Evolutionary conservation across 2,329 filamentous ascomycete species (phyloP).

Genomic region (Pyrenochaeta sp.): DNA sequence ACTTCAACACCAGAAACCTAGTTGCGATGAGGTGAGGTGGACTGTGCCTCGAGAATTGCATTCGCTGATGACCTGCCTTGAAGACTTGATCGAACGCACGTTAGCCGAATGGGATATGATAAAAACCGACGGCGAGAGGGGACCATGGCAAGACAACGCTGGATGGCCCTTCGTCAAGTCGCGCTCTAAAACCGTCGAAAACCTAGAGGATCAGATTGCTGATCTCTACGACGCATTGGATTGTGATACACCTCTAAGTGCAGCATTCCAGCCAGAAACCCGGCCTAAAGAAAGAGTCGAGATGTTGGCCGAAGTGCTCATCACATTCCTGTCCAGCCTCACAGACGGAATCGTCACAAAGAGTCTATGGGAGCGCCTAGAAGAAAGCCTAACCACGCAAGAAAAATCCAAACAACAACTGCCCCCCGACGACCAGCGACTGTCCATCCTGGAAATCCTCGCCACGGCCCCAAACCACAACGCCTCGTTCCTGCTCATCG

Average conservation of each 20-base stretch:
- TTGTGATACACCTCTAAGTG: slow-evolving; percentile 67
- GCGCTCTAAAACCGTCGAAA: slow-evolving; percentile 28
- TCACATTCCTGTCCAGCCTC: slow-evolving; percentile 77
- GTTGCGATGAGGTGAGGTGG: slow-evolving; percentile 62
- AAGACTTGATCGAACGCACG: slow-evolving; percentile 64
- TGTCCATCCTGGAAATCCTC: slow-evolving; percentile 75
- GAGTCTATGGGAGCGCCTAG: slow-evolving; percentile 66
- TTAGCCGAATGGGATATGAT: slow-evolving; percentile 70
- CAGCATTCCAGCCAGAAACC: slow-evolving; percentile 65
- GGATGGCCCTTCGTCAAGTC: slow-evolving; percentile 66
- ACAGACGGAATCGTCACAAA: slow-evolving; percentile 80
- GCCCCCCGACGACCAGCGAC: slow-evolving; percentile 62
- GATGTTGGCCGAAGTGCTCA: slow-evolving; percentile 72
- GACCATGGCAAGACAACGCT: slow-evolving; percentile 62
- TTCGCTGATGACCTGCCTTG: slow-evolving; percentile 82
- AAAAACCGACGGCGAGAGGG: slow-evolving; percentile 45
- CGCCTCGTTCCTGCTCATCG: slow-evolving; percentile 88
- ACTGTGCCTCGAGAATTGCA: slow-evolving; percentile 91
- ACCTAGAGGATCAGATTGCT: slow-evolving; percentile 53
- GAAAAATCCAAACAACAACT: slow-evolving; percentile 55
- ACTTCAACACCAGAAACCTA: slow-evolving; percentile 64
- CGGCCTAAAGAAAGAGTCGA: slow-evolving; percentile 75
- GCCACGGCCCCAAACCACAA: slow-evolving; percentile 75
- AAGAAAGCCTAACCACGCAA: slow-evolving; percentile 30
- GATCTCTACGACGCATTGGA: slow-evolving; percentile 73